phyloP scores from a whole-genome alignment of 148 eudicot species.

The Limonium bicolor region DNA sequence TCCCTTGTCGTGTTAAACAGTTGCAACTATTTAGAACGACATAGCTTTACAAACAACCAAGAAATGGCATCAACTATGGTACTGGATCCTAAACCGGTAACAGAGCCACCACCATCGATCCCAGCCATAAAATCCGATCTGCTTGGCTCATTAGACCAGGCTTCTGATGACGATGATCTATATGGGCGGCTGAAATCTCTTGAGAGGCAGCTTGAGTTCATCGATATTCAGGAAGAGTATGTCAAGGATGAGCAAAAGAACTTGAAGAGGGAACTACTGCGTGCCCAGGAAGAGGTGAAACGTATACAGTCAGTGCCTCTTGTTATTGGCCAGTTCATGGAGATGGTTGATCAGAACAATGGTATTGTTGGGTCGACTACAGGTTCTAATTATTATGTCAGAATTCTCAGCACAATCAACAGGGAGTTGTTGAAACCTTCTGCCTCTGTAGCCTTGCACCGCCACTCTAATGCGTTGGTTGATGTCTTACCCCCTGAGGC shows the following conservation, averaged over 20 bases:
- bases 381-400: conserved; percentile 72
- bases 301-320: conserved; percentile 77
- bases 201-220: conserved; percentile 54
- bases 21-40: too few relatives aligned
- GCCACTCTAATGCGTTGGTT: conserved; percentile 76
- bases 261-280: conserved; percentile 55
- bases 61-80: conserved; percentile 13
- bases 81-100: conserved; percentile 10
- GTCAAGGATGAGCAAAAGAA: conserved; percentile 83
- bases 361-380: conserved; percentile 86
- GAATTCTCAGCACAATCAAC: conserved; percentile 72
- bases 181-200: conserved; percentile 55
- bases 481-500: conserved; percentile 96
- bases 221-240: conserved; percentile 74
- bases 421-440: conserved; percentile 65
- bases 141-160: not conserved
- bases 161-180: conserved; percentile 43
- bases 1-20: too few relatives aligned
- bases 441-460: conserved; percentile 71
- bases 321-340: conserved; percentile 92
- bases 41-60: too few relatives aligned
- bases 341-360: conserved; percentile 72
- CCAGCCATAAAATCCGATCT: conserved; percentile 4
- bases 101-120: conserved; percentile 7
- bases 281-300: conserved; percentile 85